These are phyloP conservation scores for Trichoderma polysporum DNA, from an alignment of 2,329 filamentous ascomycete species.

Conservation along the genomic window DNA sequence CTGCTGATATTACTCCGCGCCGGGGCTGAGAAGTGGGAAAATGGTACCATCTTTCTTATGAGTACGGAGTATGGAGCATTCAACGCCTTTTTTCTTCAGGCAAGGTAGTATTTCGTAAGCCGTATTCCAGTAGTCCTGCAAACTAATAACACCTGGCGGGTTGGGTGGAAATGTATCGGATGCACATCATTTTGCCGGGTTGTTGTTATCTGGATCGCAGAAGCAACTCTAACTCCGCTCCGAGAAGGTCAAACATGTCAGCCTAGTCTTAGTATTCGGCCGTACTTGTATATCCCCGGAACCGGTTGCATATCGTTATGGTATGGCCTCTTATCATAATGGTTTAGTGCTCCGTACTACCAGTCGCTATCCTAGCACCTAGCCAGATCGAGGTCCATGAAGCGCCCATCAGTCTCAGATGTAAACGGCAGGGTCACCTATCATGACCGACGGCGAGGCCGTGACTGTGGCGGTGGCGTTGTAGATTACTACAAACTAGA, in stretches of 20 bases:
- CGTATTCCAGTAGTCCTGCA: not conserved
- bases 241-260: not conserved
- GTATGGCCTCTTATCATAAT: not conserved
- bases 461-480: conserved; percentile 5
- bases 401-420: not conserved
- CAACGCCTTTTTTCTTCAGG: not conserved
- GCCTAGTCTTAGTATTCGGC: not conserved
- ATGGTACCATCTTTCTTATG: too few species aligned
- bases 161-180: not conserved
- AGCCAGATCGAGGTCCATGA: not conserved
- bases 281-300: not conserved
- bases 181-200: not conserved
- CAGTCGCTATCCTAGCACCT: not conserved
- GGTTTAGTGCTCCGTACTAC: not conserved
- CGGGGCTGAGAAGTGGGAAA: not conserved
- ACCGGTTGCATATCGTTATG: not conserved
- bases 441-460: conserved; percentile 17
- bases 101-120: not conserved
- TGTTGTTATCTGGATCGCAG: not conserved
- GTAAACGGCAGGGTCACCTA: not conserved
- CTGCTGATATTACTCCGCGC: not conserved
- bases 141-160: not conserved
- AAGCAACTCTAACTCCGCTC: not conserved
- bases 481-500: not conserved
- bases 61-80: too few species aligned